Percentiles rank a stretch among this genome's conserved stretches.
Conservation (phyloP, 2,329 filamentous ascomycete genomes). For the Penicillium verrucosum region DNA sequence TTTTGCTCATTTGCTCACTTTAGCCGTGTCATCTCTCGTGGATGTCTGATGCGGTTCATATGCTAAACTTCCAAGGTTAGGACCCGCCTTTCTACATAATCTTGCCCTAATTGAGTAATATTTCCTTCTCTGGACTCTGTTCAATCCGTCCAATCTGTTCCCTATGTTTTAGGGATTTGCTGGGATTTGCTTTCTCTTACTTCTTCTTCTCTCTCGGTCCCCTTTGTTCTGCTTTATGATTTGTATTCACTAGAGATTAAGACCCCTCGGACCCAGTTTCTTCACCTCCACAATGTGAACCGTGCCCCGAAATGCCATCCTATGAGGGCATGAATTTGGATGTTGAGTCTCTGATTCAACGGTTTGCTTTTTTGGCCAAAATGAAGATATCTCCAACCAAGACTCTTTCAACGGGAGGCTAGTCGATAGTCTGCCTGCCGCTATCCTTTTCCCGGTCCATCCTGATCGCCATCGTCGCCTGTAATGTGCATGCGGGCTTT, state of each 20-base stretch:
- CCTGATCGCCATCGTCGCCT: constrained; percentile 19
- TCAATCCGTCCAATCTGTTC: constrained; percentile 11
- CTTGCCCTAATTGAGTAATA: constrained; percentile 13
- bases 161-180: constrained; percentile 3
- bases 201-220: not conserved
- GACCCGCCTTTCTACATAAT: constrained; percentile 21
- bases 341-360: not conserved
- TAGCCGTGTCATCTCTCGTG: constrained; percentile 19
- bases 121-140: not conserved
- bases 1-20: constrained; percentile 21
- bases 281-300: constrained; percentile 1
- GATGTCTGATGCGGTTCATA: constrained; percentile 21
- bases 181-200: constrained; percentile 9
- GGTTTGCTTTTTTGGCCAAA: constrained; percentile 1
- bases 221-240: not conserved
- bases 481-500: constrained; percentile 27
- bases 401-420: not conserved
- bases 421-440: constrained; percentile 10
- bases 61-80: constrained; percentile 1
- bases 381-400: not conserved
- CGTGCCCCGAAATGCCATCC: not conserved
- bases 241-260: not conserved
- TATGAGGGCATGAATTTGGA: not conserved
- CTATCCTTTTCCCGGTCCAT: constrained; percentile 20
- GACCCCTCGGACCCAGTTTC: constrained; percentile 3